Conservation (phyloP, 257 asterid genomes). For the Nicotiana attenuata region DNA sequence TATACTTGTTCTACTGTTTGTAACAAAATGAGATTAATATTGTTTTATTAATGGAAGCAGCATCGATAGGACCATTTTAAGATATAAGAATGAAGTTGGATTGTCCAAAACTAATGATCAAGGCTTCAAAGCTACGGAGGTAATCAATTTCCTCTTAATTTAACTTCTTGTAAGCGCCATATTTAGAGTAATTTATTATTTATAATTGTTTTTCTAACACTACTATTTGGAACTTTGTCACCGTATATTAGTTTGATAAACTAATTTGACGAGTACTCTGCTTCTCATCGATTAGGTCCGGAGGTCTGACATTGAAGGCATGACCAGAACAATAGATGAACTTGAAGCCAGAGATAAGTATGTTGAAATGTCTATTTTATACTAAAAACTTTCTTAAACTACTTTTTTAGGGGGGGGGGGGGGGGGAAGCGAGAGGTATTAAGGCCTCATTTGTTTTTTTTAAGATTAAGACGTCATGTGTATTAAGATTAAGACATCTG, state of each 20-base stretch:
- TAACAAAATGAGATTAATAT: not conserved
- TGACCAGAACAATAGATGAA: slow-evolving; percentile 39
- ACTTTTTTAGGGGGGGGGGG: too few species aligned
- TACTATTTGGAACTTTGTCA: not conserved
- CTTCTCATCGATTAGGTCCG: slow-evolving; percentile 30
- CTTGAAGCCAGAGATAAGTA: slow-evolving; percentile 51
- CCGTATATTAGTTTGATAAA: not conserved
- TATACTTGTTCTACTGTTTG: not conserved
- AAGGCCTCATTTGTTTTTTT: too few species aligned
- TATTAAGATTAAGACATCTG: too few species aligned
- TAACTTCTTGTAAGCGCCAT: not conserved
- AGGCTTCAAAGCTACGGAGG: slow-evolving; percentile 42
- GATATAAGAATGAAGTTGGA: slow-evolving; percentile 50
- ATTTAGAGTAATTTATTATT: not conserved
- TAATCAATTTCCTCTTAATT: slow-evolving; percentile 6
- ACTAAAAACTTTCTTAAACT: too few species aligned
- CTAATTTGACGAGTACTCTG: not conserved
- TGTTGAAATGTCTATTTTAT: too few species aligned
- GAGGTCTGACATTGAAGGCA: slow-evolving; percentile 45
- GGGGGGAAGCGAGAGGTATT: too few species aligned
- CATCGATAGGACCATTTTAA: slow-evolving; percentile 37
- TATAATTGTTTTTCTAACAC: not conserved
- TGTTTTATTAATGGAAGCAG: slow-evolving; percentile 15
- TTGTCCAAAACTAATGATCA: slow-evolving; percentile 27
- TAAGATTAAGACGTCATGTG: too few species aligned